These are phyloP conservation scores for Penicillium psychrofluorescens DNA, from an alignment of 495 filamentous ascomycete species.

Conservation along the genomic window DNA sequence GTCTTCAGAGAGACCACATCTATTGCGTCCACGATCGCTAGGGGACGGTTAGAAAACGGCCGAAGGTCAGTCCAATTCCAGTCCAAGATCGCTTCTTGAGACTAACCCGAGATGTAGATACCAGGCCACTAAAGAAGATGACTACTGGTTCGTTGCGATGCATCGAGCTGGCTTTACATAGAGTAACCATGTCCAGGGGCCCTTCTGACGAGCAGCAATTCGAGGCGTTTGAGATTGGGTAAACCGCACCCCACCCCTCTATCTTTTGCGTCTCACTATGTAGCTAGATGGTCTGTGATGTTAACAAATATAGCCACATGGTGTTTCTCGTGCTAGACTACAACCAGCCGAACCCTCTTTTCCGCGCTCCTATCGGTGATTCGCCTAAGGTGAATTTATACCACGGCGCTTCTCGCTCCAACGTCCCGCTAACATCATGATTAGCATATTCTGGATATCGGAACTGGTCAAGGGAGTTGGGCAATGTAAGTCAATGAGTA, in stretches of 20 bases:
- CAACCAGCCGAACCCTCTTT: conserved; percentile 7
- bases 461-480: conserved; percentile 13
- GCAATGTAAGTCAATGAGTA: conserved; percentile 8
- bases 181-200: conserved; percentile 3
- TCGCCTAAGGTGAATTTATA: conserved; percentile 8
- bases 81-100: not conserved
- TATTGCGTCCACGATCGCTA: conserved; percentile 8
- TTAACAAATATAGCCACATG: conserved; percentile 5
- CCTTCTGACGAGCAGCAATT: conserved; percentile 10
- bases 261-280: not conserved
- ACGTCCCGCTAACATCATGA: not conserved
- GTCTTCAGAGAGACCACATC: conserved; percentile 7
- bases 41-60: conserved; percentile 11
- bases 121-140: conserved; percentile 13
- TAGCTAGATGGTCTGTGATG: not conserved
- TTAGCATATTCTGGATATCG: conserved; percentile 16
- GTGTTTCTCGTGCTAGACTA: conserved; percentile 12
- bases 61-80: conserved; percentile 6
- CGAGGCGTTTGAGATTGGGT: conserved; percentile 11
- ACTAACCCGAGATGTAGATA: conserved; percentile 5
- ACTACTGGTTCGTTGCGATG: conserved; percentile 11
- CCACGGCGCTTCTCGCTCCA: not conserved
- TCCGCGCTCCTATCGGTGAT: conserved; percentile 8
- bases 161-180: not conserved
- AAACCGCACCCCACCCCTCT: not conserved